A percentile compares a stretch with the other conserved stretches of the same genome.
Evolutionary conservation across 1,139 yeast genomes (phyloP).

Genomic region (Nakaseomyces delphensis): DNA sequence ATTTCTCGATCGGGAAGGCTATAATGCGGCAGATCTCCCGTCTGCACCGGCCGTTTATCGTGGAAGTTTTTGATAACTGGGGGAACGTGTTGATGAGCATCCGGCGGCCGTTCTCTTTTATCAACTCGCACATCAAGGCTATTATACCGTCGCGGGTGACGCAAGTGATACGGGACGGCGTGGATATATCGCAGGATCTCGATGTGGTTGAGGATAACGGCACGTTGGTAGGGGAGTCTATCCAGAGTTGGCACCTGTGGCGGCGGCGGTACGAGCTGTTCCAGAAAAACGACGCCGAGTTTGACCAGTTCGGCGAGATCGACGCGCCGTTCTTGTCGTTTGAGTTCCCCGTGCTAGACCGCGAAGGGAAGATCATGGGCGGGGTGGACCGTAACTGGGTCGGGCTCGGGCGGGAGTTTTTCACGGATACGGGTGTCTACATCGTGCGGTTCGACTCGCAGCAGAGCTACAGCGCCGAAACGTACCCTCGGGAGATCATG

Average conservation of each 20-base stretch:
- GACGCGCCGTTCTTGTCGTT: constrained; percentile 84
- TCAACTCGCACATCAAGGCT: constrained; percentile 79
- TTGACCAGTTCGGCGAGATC: constrained; percentile 55
- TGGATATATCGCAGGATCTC: constrained; percentile 6
- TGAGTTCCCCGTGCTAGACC: constrained; percentile 69
- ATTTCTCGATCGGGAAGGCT: constrained; percentile 57
- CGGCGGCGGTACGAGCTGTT: constrained; percentile 78
- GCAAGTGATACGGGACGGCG: constrained; percentile 12
- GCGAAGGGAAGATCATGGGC: constrained; percentile 51
- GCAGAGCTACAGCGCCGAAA: constrained; percentile 23
- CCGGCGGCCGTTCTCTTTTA: constrained; percentile 73
- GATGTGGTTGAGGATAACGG: constrained; percentile 32
- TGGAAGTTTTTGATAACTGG: constrained; percentile 64
- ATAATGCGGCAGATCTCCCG: constrained; percentile 74
- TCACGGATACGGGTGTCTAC: constrained; percentile 92
- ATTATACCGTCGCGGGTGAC: constrained; percentile 40
- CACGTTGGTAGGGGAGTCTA: constrained; percentile 64
- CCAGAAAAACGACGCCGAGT: constrained; percentile 30
- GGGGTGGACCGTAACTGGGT: constrained; percentile 91
- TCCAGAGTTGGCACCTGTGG: constrained; percentile 94
- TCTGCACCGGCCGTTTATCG: constrained; percentile 77
- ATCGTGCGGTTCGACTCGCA: constrained; percentile 75
- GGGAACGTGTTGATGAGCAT: constrained; percentile 66
- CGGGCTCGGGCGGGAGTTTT: constrained; percentile 83
- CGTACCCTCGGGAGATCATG: constrained; percentile 20